Percentiles rank a stretch among this genome's conserved stretches.
phyloP scores from a whole-genome alignment of 2,329 filamentous ascomycete species.

The Taxawa tesnikishii region DNA sequence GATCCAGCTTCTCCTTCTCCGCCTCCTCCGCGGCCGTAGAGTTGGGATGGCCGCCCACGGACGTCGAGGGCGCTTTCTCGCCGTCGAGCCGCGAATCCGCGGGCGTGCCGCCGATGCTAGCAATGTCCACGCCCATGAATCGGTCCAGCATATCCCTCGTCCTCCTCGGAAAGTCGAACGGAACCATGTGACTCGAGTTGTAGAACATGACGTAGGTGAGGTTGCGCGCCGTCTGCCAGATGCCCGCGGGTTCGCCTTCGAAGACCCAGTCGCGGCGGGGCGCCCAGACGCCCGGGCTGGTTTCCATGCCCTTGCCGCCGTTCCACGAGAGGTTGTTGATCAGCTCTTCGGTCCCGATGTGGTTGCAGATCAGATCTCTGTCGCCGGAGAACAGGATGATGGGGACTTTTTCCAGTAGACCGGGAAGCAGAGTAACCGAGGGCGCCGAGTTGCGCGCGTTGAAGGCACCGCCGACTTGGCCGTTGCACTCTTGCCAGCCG shows the following conservation, averaged over 20 bases:
- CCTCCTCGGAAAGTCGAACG: slow-evolving; percentile 79
- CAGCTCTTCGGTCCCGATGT: slow-evolving; percentile 81
- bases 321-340: slow-evolving; percentile 90
- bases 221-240: slow-evolving; percentile 91
- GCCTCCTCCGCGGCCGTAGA: slow-evolving; percentile 53
- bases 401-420: slow-evolving; percentile 62
- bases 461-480: slow-evolving; percentile 64
- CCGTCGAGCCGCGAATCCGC: slow-evolving; percentile 74
- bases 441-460: slow-evolving; percentile 58
- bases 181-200: slow-evolving; percentile 96
- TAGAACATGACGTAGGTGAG: slow-evolving; percentile 92
- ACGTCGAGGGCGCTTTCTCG: slow-evolving; percentile 68
- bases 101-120: slow-evolving; percentile 68
- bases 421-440: slow-evolving; percentile 62
- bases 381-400: slow-evolving; percentile 86
- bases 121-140: slow-evolving; percentile 88
- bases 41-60: slow-evolving; percentile 60
- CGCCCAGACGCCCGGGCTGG: slow-evolving; percentile 75
- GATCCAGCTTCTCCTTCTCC: slow-evolving; percentile 58
- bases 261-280: slow-evolving; percentile 92
- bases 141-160: slow-evolving; percentile 94
- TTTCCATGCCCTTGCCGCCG: slow-evolving; percentile 80
- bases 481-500: slow-evolving; percentile 86
- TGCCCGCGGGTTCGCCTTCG: slow-evolving; percentile 74
- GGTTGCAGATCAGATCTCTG: slow-evolving; percentile 93